Base-by-base conservation (phyloP, 768 basidiomycete species). In the Mycena leptocephala region DNA sequence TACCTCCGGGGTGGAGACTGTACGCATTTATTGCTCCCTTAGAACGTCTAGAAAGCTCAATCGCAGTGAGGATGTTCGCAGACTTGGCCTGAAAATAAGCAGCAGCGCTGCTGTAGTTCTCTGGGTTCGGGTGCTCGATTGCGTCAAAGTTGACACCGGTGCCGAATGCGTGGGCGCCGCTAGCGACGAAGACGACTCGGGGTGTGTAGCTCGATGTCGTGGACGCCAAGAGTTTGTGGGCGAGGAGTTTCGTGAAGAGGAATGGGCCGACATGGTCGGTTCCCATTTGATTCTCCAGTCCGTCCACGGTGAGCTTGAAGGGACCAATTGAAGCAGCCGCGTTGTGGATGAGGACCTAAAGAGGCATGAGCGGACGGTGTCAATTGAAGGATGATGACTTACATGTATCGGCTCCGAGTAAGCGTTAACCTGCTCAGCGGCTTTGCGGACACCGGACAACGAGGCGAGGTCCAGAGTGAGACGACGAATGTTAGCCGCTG, bases 11-110 rank as follows among this genome's bases (percentile, higher is more conserved):
- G 39, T 74, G 65, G 14, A 74, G 13, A 48, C 65, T 74, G 22
- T 74, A 74, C 3, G 35, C 72, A 26, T 74, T 67, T 9, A 74
- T 67, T 11, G 28, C 13, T 4, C 65, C 72, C 2, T 39, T 51
- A 0, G 64, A 35, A 2, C 72, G 39, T 14, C 41, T 67, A 0
- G 56, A 74, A 1, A 74, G 14, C 28, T 67, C 72, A 22, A 63
- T 56, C 2, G 71, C 76, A 3, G 24, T 58, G 43, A 73, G 65
- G 16, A 77, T n/a, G n/a, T 73, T 73, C 28, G 76, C 76, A 7
- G 39, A 24, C 48, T 76, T 77, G 2, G 61, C 67, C 26, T 70
- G 71, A 2, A 5, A 37, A 64, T 73, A 77, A 0, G 65, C 58
- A 0, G 33, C 69, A 5, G 37, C 20, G 2, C 53, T 1, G 13